A percentile compares a stretch with the other conserved stretches of the same genome.
These are phyloP conservation scores for Microsporum ferrugineum DNA, from an alignment of 2,329 filamentous ascomycete species.

Conservation along the genomic window DNA sequence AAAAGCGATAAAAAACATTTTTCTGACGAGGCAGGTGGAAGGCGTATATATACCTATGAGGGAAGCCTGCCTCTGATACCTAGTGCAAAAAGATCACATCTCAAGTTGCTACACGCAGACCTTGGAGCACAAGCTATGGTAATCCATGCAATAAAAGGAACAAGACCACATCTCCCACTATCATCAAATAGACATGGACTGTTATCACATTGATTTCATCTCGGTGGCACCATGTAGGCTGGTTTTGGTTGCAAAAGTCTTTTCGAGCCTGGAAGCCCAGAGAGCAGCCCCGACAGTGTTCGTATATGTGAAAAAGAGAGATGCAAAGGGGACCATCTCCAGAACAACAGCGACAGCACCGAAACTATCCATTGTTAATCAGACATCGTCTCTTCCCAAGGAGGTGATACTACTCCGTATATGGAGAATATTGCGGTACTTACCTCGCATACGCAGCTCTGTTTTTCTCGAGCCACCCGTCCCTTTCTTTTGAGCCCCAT, in stretches of 20 bases:
- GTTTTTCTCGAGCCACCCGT: slow-evolving; percentile 58
- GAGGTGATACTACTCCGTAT: not conserved
- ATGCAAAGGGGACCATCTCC: slow-evolving; percentile 72
- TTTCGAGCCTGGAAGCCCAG: slow-evolving; percentile 84
- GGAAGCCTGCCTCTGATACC: too few relatives aligned
- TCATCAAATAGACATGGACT: not conserved
- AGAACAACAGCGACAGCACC: slow-evolving; percentile 73
- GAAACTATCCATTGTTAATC: slow-evolving; percentile 25
- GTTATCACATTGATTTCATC: not conserved
- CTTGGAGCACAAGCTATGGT: too few relatives aligned
- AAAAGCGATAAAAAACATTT: too few relatives aligned
- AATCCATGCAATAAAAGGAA: too few relatives aligned
- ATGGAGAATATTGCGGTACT: slow-evolving; percentile 25
- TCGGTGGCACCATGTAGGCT: not conserved
- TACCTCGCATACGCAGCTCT: slow-evolving; percentile 71
- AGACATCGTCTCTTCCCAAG: not conserved
- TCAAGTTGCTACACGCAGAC: too few relatives aligned
- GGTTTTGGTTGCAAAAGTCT: slow-evolving; percentile 22
- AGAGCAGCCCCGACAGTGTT: slow-evolving; percentile 85
- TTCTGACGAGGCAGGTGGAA: too few relatives aligned
- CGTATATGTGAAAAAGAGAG: slow-evolving; percentile 78
- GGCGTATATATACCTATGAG: too few relatives aligned
- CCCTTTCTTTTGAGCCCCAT: slow-evolving; percentile 56
- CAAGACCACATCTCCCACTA: not conserved
- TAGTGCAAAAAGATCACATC: too few relatives aligned